Evolutionary conservation across 2,329 filamentous ascomycete species (phyloP), one percentile per base, ranked within the genome.

Genomic region (Sporothrix schenckii): DNA sequence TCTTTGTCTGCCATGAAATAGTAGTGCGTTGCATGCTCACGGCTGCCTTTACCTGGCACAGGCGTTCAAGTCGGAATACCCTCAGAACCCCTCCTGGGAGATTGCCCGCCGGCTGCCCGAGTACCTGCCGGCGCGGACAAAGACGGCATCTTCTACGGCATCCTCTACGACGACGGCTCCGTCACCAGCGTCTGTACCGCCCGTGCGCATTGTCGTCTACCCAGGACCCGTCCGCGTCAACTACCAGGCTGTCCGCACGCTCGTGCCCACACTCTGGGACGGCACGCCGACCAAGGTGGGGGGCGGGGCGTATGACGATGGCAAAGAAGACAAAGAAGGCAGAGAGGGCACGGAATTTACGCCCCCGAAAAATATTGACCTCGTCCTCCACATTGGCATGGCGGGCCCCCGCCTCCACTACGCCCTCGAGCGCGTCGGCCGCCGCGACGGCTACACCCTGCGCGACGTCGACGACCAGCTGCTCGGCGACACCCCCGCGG

Each of bases 351-450:
- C 61, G 9, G 34, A 54, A 0, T 72, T 72, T n/a, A 14, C 19
- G 11, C 69, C 68, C 7, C 72, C 73, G 0, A 11, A n/a, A 1
- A 68, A 61, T n/a, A 85, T 89, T 69, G 91, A 96, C 78, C 80
- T 91, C 41, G 84, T 89, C 27, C 79, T 97, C 4, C 92, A 96
- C 79, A 91, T 96, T 67, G 93, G 93, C 73, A 93, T 96, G 86
- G 91, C 92, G 78, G 77, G 91, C 78, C 76, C 87, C 81, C 74
- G 84, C 79, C 75, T 88, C 16, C 79, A 87, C 75, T 96, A 94
- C 78, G 86, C 87, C 13, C 82, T 94, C 10, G 93, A 97, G 81
- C 84, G 86, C 13, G 83, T 86, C 49, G 92, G 86, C 0, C 90
- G 92, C 76, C 86, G 91, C 50, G 88, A 92, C 75, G 90, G 90